Conservation (phyloP, 192 early-diverging fungal species). For the Coemansia sp. region DNA sequence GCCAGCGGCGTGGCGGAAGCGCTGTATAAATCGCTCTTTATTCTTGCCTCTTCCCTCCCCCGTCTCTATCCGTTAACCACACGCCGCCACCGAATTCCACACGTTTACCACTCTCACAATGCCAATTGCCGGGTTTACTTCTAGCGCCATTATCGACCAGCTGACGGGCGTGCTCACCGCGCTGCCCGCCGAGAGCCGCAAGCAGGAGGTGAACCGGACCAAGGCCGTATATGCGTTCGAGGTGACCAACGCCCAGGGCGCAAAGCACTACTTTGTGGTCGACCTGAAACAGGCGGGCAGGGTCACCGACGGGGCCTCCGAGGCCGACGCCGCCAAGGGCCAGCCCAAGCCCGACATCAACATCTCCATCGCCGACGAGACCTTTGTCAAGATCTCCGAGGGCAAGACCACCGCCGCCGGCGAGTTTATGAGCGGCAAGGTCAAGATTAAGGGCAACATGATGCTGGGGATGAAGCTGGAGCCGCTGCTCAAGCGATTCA, state of each 20-base stretch:
- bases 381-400: conserved; percentile 74
- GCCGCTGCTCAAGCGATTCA: conserved; percentile 57
- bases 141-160: conserved; percentile 46
- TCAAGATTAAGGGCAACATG: conserved; percentile 77
- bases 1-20: no score
- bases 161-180: conserved; percentile 26
- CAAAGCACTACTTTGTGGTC: conserved; percentile 75
- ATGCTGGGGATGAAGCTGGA: conserved; percentile 74
- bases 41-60: no score
- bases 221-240: conserved; percentile 89
- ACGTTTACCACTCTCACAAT: no score
- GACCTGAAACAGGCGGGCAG: conserved; percentile 77
- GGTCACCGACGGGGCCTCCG: conserved; percentile 55
- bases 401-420: conserved; percentile 87
- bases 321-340: conserved; percentile 53
- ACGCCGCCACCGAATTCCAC: no score
- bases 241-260: conserved; percentile 61
- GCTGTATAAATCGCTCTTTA: no score
- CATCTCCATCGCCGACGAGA: conserved; percentile 67
- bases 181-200: conserved; percentile 43
- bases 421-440: conserved; percentile 88
- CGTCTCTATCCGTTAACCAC: no score
- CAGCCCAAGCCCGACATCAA: conserved; percentile 75
- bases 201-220: conserved; percentile 49
- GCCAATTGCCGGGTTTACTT: conserved; percentile 37